Conservation (phyloP, 352 stramenopile genomes). For the Phytophthora cactorum region DNA sequence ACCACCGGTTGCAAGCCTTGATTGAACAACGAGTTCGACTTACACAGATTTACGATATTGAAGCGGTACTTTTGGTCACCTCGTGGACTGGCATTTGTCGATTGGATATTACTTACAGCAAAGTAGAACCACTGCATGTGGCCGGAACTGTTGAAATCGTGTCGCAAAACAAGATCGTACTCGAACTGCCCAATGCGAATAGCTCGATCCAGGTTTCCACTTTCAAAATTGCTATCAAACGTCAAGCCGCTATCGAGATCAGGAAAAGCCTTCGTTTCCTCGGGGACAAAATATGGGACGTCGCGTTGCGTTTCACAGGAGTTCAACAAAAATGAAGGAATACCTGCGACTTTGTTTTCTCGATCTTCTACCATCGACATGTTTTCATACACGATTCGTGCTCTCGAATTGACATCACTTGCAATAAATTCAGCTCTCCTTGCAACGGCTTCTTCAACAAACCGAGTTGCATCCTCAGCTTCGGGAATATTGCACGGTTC, state of each 20-base stretch:
- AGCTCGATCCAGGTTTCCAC: slow-evolving; percentile 88
- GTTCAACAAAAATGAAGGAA: slow-evolving; percentile 33
- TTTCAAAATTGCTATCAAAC: slow-evolving; percentile 94
- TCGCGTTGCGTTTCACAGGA: slow-evolving; percentile 7
- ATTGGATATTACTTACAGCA: slow-evolving; percentile 78
- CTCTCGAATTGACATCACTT: slow-evolving; percentile 39
- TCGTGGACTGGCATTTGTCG: slow-evolving; percentile 1
- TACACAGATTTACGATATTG: slow-evolving; percentile 94
- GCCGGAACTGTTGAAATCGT: slow-evolving; percentile 83
- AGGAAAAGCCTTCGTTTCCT: slow-evolving; percentile 30
- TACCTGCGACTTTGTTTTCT: slow-evolving; percentile 17
- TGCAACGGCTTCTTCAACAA: slow-evolving; percentile 27
- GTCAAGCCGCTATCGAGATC: slow-evolving; percentile 50
- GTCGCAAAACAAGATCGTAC: slow-evolving; percentile 91
- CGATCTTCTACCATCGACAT: slow-evolving; percentile 34
- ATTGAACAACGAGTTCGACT: slow-evolving; percentile 93
- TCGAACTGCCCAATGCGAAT: slow-evolving; percentile 85
- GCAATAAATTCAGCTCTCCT: slow-evolving; percentile 45
- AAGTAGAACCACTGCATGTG: slow-evolving; percentile 97
- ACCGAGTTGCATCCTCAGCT: slow-evolving; percentile 14
- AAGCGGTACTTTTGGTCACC: slow-evolving; percentile 75
- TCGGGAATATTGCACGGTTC: slow-evolving; percentile 31
- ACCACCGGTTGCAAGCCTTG: slow-evolving; percentile 90
- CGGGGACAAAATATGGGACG: slow-evolving; percentile 47
- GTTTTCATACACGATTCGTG: slow-evolving; percentile 67